Base-by-base conservation (phyloP, 1,284 basidiomycete species). In the Boletus calvinii region DNA sequence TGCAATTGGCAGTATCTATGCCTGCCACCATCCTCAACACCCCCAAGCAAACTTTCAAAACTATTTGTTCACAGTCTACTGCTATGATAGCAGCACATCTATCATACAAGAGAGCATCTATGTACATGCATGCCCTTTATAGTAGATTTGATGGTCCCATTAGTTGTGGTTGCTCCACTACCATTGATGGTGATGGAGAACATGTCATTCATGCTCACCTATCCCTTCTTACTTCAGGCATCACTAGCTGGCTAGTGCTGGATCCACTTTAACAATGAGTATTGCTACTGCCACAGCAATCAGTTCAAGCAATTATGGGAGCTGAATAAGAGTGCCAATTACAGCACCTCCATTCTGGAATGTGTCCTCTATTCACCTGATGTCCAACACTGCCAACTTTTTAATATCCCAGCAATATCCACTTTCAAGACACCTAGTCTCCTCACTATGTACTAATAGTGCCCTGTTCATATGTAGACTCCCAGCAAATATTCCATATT, bases 321-420 rank as follows among this genome's bases (percentile, higher is more conserved):
- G 4, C 24, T 12, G 41, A 29, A 18, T 13, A 76, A 75, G 63
- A 71, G 70, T 49, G 73, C 61, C 2, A 74, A 74, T 31, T 93
- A 80, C 70, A 86, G n/a, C n/a, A n/a, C n/a, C n/a, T n/a, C n/a
- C n/a, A n/a, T n/a, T n/a, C n/a, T n/a, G n/a, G n/a, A n/a, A n/a
- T n/a, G n/a, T n/a, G n/a, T n/a, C n/a, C n/a, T n/a, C n/a, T n/a
- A n/a, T n/a, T n/a, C n/a, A n/a, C n/a, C n/a, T n/a, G n/a, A n/a
- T n/a, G n/a, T n/a, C n/a, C n/a, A n/a, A n/a, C n/a, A n/a, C n/a
- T n/a, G n/a, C n/a, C n/a, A n/a, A n/a, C n/a, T n/a, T n/a, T n/a
- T n/a, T n/a, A n/a, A n/a, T n/a, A n/a, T n/a, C n/a, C n/a, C n/a
- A n/a, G n/a, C n/a, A n/a, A n/a, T n/a, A n/a, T n/a, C n/a, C n/a